Evolutionary conservation across 768 basidiomycete species (phyloP).

Genomic region (Tylopilus vinaceipallidus): DNA sequence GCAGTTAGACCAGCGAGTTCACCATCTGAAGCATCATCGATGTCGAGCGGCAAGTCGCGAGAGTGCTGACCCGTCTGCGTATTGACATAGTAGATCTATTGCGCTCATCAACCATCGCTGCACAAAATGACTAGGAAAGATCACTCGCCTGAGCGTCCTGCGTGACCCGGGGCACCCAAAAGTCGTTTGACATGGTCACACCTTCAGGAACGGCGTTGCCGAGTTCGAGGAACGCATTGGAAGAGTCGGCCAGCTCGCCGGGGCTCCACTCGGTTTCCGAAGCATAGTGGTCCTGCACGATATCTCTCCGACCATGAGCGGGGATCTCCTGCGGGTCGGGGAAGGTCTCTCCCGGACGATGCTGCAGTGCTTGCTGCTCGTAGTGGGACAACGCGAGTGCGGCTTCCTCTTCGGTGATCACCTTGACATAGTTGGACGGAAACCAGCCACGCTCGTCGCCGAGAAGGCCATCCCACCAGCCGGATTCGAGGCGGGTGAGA

Average conservation of each 20-base stretch:
- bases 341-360: conserved; percentile 6
- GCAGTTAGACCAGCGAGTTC: conserved; percentile 57
- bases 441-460: conserved; percentile 94
- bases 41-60: conserved; percentile 77
- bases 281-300: conserved; percentile 25
- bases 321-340: conserved; percentile 15
- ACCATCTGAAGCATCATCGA: conserved; percentile 61
- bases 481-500: conserved; percentile 83
- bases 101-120: neutral
- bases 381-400: conserved; percentile 54
- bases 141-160: conserved; percentile 73
- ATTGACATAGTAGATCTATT: conserved; percentile 92
- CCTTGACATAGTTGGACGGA: conserved; percentile 89
- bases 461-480: conserved; percentile 98
- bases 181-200: conserved; percentile 58
- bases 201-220: conserved; percentile 28
- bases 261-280: conserved; percentile 49
- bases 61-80: conserved; percentile 82
- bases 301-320: conserved; percentile 10
- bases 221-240: conserved; percentile 38
- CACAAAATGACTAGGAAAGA: neutral
- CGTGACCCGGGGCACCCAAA: conserved; percentile 89
- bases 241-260: conserved; percentile 28
- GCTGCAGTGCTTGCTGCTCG: conserved; percentile 16
- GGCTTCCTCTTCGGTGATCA: conserved; percentile 78